Evolutionary conservation across 2,329 filamentous ascomycete species (phyloP), one percentile per base, ranked within the genome.

Genomic region (Trichophyton schoenleinii): DNA sequence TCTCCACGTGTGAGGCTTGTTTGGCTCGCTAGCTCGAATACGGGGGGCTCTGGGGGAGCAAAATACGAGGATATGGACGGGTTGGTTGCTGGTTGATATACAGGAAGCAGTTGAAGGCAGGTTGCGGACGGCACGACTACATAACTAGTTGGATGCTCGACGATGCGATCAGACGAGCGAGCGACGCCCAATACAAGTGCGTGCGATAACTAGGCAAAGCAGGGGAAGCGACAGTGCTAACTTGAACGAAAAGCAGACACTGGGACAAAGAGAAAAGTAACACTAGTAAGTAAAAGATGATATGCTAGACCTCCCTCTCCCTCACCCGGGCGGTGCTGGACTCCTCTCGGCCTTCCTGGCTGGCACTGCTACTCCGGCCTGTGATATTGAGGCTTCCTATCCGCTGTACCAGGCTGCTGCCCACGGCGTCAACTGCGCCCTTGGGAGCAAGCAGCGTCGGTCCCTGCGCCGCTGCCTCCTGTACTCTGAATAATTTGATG

Each of bases 341-440:
- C 49, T 64, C 68, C 57, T 63, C 67, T 31, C 71, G 66, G 1
- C 69, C 66, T 22, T 73, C 73, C 57, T 73, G 73, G 7, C 68
- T 69, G 61, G 66, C 72, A 28, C 66, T 69, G 28, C 69, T 70
- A 20, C 28, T 55, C 20, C 75, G 69, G 38, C 82, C 82, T 15
- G 87, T 78, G 52, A 95, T 76, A 70, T 89, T 91, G 64, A 94
- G 83, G 62, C 86, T 87, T 5, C 90, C 89, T 67, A 96, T 94
- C 34, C 91, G 82, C 64, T 87, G 88, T 20, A 95, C 90, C 59
- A 96, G 84, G 66, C 91, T 92, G 73, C 87, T 92, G 0, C 92
- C 92, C 0, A 96, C 91, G 0, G 91, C 91, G 74, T 96, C 92
- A 2, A 96, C 91, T 0, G 92, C 92, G 0, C 91, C 92, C 63